A percentile compares a stretch with the other conserved stretches of the same genome.
phyloP scores from a whole-genome alignment of 2,329 filamentous ascomycete species.

The Beauveria caledonica region DNA sequence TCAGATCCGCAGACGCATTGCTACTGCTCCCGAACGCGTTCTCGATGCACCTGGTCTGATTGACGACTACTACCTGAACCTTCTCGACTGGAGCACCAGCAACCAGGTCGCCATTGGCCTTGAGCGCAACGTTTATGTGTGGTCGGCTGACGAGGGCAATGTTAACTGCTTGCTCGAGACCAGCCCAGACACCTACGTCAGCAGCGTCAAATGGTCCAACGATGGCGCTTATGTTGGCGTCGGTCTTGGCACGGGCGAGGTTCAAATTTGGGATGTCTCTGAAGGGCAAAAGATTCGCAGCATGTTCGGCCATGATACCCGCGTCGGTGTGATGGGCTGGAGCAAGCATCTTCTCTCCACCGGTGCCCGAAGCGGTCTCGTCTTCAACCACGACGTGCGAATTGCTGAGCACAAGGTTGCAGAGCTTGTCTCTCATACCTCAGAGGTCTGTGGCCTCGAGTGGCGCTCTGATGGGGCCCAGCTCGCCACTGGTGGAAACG shows the following conservation, averaged over 20 bases:
- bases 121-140: slow-evolving; percentile 95
- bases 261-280: slow-evolving; percentile 98
- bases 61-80: slow-evolving; percentile 98
- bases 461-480: slow-evolving; percentile 96
- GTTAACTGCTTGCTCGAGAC: slow-evolving; percentile 88
- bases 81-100: slow-evolving; percentile 94
- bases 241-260: slow-evolving; percentile 87
- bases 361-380: slow-evolving; percentile 85
- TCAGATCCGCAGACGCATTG: slow-evolving; percentile 84
- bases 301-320: slow-evolving; percentile 96
- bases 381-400: slow-evolving; percentile 98
- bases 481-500: slow-evolving; percentile 94
- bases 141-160: slow-evolving; percentile 89
- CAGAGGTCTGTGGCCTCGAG: slow-evolving; percentile 94
- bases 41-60: slow-evolving; percentile 92
- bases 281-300: slow-evolving; percentile 92
- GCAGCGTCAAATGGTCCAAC: slow-evolving; percentile 97
- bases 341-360: slow-evolving; percentile 97
- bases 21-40: slow-evolving; percentile 91
- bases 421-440: slow-evolving; percentile 93
- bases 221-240: slow-evolving; percentile 96
- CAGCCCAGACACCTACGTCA: slow-evolving; percentile 84
- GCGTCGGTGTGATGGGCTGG: slow-evolving; percentile 98
- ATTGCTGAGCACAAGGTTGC: slow-evolving; percentile 97
- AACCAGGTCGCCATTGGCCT: slow-evolving; percentile 98